Evolutionary conservation across 768 basidiomycete species (phyloP).

Genomic region (Rhizopogon vesiculosus): DNA sequence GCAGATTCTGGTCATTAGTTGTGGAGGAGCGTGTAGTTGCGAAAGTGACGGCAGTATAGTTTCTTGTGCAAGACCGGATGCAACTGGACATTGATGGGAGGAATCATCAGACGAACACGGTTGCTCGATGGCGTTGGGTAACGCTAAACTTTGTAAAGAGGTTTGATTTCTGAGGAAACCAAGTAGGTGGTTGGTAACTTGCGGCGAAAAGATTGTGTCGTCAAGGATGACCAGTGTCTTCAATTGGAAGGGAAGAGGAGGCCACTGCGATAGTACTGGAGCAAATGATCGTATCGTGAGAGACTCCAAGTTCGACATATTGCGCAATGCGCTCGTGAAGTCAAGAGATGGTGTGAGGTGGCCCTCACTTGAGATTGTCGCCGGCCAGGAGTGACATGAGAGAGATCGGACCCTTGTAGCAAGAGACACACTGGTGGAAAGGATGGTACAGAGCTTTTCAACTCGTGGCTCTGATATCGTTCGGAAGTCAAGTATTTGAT

Average conservation of each 20-base stretch:
- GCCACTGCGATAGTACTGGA: conserved; percentile 13
- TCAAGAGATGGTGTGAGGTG: conserved; percentile 9
- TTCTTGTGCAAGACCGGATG: not conserved
- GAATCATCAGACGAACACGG: not conserved
- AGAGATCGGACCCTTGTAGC: conserved; percentile 20
- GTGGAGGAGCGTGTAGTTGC: conserved; percentile 22
- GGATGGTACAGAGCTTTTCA: conserved; percentile 13
- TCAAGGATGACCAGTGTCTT: conserved; percentile 25
- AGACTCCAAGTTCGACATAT: conserved; percentile 24
- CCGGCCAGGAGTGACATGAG: conserved; percentile 18
- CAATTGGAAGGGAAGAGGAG: conserved; percentile 17
- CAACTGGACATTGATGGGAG: not conserved
- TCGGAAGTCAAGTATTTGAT: conserved; percentile 17
- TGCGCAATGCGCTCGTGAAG: conserved; percentile 20
- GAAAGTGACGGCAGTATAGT: conserved; percentile 19
- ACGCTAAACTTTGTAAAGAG: conserved; percentile 21
- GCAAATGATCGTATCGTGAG: conserved; percentile 22
- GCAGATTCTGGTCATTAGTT: conserved; percentile 15
- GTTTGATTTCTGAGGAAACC: conserved; percentile 20
- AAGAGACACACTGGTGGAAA: conserved; percentile 16
- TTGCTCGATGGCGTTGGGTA: conserved; percentile 20
- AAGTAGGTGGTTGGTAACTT: conserved; percentile 13
- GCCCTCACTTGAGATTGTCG: conserved; percentile 8
- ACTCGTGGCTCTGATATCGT: conserved; percentile 7
- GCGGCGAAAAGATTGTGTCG: conserved; percentile 15